phyloP scores from a whole-genome alignment of 2,329 filamentous ascomycete genomes.

The Penicillium sp. region DNA sequence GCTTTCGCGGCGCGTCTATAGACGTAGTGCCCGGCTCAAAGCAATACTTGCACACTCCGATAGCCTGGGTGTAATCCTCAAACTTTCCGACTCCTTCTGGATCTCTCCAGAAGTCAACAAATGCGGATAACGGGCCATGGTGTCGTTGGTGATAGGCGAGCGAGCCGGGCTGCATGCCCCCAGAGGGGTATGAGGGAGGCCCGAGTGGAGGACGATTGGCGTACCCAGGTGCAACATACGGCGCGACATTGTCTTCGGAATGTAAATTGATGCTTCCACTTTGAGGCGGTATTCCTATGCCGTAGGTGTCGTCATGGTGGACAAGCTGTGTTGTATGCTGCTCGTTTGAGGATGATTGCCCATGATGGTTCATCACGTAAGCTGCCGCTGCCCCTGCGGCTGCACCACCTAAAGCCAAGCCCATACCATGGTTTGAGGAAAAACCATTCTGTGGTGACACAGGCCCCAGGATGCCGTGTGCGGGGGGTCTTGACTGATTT shows the following conservation, averaged over 20 bases:
- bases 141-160: slow-evolving; percentile 52
- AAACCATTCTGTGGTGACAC: slow-evolving; percentile 30
- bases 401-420: slow-evolving; percentile 33
- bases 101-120: slow-evolving; percentile 61
- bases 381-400: slow-evolving; percentile 41
- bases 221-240: background rate
- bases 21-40: slow-evolving; percentile 58
- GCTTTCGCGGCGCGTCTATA: slow-evolving; percentile 57
- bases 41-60: slow-evolving; percentile 62
- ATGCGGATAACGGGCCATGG: slow-evolving; percentile 52
- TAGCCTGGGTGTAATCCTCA: slow-evolving; percentile 65
- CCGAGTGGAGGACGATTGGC: background rate
- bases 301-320: slow-evolving; percentile 10
- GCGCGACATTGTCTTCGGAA: slow-evolving; percentile 12
- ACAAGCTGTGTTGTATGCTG: slow-evolving; percentile 3
- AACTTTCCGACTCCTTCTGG: slow-evolving; percentile 62
- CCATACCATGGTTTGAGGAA: slow-evolving; percentile 28
- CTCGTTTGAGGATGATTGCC: slow-evolving; percentile 24
- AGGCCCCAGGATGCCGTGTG: slow-evolving; percentile 17
- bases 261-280: background rate
- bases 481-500: slow-evolving; percentile 18
- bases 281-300: slow-evolving; percentile 4
- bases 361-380: slow-evolving; percentile 36
- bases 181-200: slow-evolving; percentile 15
- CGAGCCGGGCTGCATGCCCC: slow-evolving; percentile 28